Conservation (phyloP, 2,329 filamentous ascomycete genomes). For the Thielaviopsis populi region DNA sequence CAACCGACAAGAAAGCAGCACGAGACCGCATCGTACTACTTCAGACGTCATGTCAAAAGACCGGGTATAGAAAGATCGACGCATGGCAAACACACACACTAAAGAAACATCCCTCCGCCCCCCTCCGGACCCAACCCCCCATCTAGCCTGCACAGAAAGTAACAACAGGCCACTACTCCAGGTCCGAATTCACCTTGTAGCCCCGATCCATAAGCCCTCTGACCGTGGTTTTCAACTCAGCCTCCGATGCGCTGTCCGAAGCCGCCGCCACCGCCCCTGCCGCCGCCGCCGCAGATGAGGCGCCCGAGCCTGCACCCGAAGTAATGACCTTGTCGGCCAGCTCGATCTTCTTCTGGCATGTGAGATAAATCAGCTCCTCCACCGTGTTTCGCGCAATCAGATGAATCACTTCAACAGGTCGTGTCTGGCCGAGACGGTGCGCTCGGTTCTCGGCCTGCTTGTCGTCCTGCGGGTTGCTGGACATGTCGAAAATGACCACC, state of each 20-base stretch:
- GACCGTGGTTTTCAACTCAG: slow-evolving; percentile 10
- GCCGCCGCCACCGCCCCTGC: neutral
- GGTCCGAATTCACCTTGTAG: neutral
- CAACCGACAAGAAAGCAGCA: neutral
- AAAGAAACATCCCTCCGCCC: neutral
- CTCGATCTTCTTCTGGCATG: slow-evolving; percentile 85
- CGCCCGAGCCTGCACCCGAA: slow-evolving; percentile 46
- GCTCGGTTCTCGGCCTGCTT: slow-evolving; percentile 97
- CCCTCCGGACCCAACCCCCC: neutral
- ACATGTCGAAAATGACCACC: slow-evolving; percentile 90
- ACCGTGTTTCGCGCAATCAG: slow-evolving; percentile 71
- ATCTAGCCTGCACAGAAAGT: neutral
- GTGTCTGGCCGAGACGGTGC: slow-evolving; percentile 81
- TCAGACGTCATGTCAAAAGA: slow-evolving; percentile 1
- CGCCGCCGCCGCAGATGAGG: slow-evolving; percentile 34
- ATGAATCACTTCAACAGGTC: slow-evolving; percentile 78
- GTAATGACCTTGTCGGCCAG: slow-evolving; percentile 52
- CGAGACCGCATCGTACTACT: neutral
- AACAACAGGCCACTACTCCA: neutral
- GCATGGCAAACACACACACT: neutral
- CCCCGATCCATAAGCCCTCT: slow-evolving; percentile 13
- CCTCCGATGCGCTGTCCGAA: slow-evolving; percentile 1
- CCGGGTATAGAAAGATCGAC: neutral
- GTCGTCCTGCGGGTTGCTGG: slow-evolving; percentile 96
- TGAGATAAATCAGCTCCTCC: slow-evolving; percentile 81